These are phyloP conservation scores for Lentinula raphanica DNA, from an alignment of 768 basidiomycete species.

Conservation along the genomic window DNA sequence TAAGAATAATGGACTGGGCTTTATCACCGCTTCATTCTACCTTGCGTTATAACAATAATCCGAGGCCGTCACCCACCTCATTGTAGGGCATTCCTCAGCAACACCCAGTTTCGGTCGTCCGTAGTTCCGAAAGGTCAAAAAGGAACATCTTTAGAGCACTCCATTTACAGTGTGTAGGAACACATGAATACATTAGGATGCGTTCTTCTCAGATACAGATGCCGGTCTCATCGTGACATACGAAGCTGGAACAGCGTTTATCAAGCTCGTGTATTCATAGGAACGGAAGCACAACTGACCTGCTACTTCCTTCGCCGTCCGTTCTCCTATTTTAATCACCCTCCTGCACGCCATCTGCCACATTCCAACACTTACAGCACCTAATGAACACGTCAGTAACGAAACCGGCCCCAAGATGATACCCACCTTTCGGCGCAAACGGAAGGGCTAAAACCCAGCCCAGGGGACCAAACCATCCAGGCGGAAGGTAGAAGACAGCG, in stretches of 20 bases:
- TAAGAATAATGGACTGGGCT: background rate
- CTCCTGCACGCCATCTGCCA: slow-evolving; percentile 95
- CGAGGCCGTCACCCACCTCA: background rate
- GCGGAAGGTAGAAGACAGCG: slow-evolving; percentile 92
- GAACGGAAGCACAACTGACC: slow-evolving; percentile 26
- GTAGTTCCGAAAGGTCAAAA: slow-evolving; percentile 1
- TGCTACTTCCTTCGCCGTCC: slow-evolving; percentile 59
- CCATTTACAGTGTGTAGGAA: background rate
- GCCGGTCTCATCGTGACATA: background rate
- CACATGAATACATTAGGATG: slow-evolving; percentile 2
- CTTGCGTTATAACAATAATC: background rate
- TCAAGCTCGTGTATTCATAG: background rate
- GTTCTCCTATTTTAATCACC: slow-evolving; percentile 74
- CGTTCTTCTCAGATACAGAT: background rate
- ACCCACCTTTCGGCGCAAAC: slow-evolving; percentile 80
- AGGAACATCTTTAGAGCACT: background rate
- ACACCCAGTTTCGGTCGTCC: background rate
- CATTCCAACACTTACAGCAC: slow-evolving; percentile 86
- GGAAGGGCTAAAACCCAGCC: slow-evolving; percentile 88
- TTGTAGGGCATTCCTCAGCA: background rate
- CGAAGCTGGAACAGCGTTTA: background rate
- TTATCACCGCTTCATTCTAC: background rate
- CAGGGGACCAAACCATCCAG: slow-evolving; percentile 85
- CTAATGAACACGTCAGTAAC: slow-evolving; percentile 31
- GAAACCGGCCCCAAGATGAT: slow-evolving; percentile 2